A percentile compares a stretch with the other conserved stretches of the same genome.
These are phyloP conservation scores for Lachnellula willkommii DNA, from an alignment of 2,329 filamentous ascomycete species.

Conservation along the genomic window DNA sequence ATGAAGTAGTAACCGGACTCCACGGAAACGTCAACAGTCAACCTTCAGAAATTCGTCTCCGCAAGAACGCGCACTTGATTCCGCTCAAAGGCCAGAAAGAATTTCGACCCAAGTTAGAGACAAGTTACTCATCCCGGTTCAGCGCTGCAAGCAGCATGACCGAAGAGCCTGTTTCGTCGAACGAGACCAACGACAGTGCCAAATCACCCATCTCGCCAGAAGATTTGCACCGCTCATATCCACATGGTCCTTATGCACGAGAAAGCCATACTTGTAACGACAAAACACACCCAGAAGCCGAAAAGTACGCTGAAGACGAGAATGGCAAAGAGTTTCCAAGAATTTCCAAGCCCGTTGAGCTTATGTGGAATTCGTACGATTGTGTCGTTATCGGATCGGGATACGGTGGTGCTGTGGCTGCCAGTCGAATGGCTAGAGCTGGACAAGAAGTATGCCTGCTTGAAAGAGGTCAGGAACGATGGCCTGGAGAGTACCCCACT, in stretches of 20 bases:
- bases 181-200: neutral
- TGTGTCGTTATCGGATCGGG: slow-evolving; percentile 64
- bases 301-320: slow-evolving; percentile 29
- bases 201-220: neutral
- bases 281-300: slow-evolving; percentile 25
- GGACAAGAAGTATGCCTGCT: slow-evolving; percentile 58
- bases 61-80: slow-evolving; percentile 6
- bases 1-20: slow-evolving; percentile 1
- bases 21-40: slow-evolving; percentile 9
- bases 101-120: slow-evolving; percentile 6
- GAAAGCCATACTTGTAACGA: slow-evolving; percentile 23
- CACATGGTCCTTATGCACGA: slow-evolving; percentile 18
- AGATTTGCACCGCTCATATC: slow-evolving; percentile 14
- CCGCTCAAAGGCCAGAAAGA: slow-evolving; percentile 2
- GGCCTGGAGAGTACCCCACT: slow-evolving; percentile 60
- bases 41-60: slow-evolving; percentile 12
- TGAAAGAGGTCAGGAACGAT: slow-evolving; percentile 59
- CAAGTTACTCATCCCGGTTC: slow-evolving; percentile 13
- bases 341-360: slow-evolving; percentile 51
- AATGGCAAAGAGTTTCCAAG: slow-evolving; percentile 40
- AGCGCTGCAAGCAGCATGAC: slow-evolving; percentile 15
- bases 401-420: slow-evolving; percentile 63
- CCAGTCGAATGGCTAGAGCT: slow-evolving; percentile 57
- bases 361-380: slow-evolving; percentile 56
- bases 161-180: slow-evolving; percentile 5